Base-by-base conservation (phyloP, 257 asterid genomes). In the Nemophila menziesii region DNA sequence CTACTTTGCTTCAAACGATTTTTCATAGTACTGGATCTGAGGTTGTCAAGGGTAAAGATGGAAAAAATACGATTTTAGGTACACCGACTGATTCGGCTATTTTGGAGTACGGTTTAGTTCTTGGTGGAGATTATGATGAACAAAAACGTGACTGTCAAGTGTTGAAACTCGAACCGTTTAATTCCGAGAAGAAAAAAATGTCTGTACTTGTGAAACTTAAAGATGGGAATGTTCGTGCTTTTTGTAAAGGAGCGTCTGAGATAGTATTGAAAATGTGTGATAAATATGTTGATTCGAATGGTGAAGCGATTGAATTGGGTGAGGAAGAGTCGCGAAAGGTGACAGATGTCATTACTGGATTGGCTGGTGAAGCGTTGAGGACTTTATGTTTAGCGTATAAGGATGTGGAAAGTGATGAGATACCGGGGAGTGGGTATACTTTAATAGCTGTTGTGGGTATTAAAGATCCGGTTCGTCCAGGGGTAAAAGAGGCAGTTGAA, bases 231-330 rank as follows among this genome's bases (percentile, higher is more conserved):
- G 56, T 54, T 29, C 71, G 93, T 55, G 93, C 93, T 16, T 85
- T 70, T 33, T 79, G 94, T 67, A 85, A 90, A 80, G 99, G 99
- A 18, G 99, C 96, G 27, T 90, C 99, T 36, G 99, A 90, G 84
- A 85, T 85, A 57, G 38, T 90, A 54, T 14, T 90, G 33, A 72
- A 74, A 69, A 61, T 58, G 78, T 85, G 99, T 27, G 71, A 74
- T 50, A 68, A 39, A 47, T 56, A 51, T 52, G 46, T 90, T 40
- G 69, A 71, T 73, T 61, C 66, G 2, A 57, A 64, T 43, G 96
- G 99, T 18, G 83, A 82, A 65, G 16, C 46, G 26, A 71, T 69
- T 51, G 58, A 67, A 52, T 54, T 90, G 67, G 67, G 86, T 5
- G 86, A 77, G 60, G 96, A 82, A 48, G 64, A 62, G 40, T 70